Evolutionary conservation across 495 filamentous ascomycete species (phyloP).

Genomic region (Parathielavia appendiculata): DNA sequence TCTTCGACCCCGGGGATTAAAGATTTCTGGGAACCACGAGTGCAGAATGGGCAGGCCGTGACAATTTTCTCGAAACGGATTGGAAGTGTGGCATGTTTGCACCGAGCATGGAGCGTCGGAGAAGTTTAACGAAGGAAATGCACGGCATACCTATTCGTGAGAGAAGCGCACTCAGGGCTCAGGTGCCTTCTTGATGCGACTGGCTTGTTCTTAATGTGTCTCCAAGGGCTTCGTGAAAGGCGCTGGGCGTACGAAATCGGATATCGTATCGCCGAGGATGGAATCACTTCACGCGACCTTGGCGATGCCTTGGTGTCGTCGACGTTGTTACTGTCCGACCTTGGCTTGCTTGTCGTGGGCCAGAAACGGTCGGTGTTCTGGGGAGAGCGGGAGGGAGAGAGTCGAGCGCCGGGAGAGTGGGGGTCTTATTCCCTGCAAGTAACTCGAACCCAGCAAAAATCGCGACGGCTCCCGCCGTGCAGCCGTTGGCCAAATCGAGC

Average conservation of each 20-base stretch:
- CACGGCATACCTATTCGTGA: slow-evolving; percentile 1
- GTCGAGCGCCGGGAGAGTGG: slow-evolving; percentile 31
- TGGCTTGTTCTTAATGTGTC: neutral
- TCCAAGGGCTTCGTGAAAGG: neutral
- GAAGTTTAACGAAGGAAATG: neutral
- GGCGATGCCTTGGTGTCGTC: neutral
- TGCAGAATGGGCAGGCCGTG: neutral
- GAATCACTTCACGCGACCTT: slow-evolving; percentile 20
- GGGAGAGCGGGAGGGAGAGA: slow-evolving; percentile 27
- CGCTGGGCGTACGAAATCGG: neutral
- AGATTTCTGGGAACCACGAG: neutral
- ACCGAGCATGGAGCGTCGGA: neutral
- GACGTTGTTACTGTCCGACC: slow-evolving; percentile 24
- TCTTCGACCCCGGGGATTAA: neutral
- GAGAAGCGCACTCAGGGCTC: neutral
- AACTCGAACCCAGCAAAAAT: slow-evolving; percentile 10
- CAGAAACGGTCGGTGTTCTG: slow-evolving; percentile 21
- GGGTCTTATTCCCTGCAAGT: slow-evolving; percentile 26
- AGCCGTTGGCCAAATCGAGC: slow-evolving; percentile 19
- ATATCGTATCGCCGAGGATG: neutral
- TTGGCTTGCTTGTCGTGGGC: slow-evolving; percentile 27
- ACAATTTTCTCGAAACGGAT: neutral
- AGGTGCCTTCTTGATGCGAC: neutral
- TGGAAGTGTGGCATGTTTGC: neutral
- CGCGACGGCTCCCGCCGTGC: slow-evolving; percentile 16